Conservation (phyloP, 2,329 filamentous ascomycete genomes). For the Aspergillus ibericus region DNA sequence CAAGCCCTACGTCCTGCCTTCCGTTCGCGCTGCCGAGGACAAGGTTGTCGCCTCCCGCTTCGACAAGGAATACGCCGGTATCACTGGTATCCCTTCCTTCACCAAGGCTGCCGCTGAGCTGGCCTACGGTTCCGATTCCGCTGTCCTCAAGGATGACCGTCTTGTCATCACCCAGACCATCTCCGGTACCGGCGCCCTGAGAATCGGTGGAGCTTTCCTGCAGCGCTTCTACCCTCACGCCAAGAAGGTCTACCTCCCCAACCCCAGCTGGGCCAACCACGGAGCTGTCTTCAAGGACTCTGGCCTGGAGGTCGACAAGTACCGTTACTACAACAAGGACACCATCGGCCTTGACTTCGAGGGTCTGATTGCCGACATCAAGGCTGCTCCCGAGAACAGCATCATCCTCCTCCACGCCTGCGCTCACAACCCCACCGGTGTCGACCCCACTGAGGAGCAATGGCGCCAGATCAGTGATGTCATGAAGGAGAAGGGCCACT, state of each 20-base stretch:
- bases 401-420: slow-evolving; percentile 94
- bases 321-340: slow-evolving; percentile 98
- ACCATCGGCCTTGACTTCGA: slow-evolving; percentile 98
- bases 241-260: slow-evolving; percentile 97
- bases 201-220: slow-evolving; percentile 92
- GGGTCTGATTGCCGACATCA: slow-evolving; percentile 86
- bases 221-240: slow-evolving; percentile 84
- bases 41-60: slow-evolving; percentile 74
- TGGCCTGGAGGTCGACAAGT: slow-evolving; percentile 86
- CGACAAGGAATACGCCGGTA: slow-evolving; percentile 98
- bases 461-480: slow-evolving; percentile 87
- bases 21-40: slow-evolving; percentile 84
- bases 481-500: slow-evolving; percentile 84
- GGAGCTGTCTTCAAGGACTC: slow-evolving; percentile 93
- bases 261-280: slow-evolving; percentile 97
- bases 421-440: slow-evolving; percentile 95
- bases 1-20: slow-evolving; percentile 96
- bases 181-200: slow-evolving; percentile 92
- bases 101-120: slow-evolving; percentile 87
- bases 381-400: slow-evolving; percentile 80
- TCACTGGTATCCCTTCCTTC: slow-evolving; percentile 93
- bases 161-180: slow-evolving; percentile 96
- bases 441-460: slow-evolving; percentile 88
- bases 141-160: slow-evolving; percentile 70
- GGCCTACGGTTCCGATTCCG: slow-evolving; percentile 81